phyloP scores from a whole-genome alignment of 257 asterid species.

The Jacaranda mimosifolia region DNA sequence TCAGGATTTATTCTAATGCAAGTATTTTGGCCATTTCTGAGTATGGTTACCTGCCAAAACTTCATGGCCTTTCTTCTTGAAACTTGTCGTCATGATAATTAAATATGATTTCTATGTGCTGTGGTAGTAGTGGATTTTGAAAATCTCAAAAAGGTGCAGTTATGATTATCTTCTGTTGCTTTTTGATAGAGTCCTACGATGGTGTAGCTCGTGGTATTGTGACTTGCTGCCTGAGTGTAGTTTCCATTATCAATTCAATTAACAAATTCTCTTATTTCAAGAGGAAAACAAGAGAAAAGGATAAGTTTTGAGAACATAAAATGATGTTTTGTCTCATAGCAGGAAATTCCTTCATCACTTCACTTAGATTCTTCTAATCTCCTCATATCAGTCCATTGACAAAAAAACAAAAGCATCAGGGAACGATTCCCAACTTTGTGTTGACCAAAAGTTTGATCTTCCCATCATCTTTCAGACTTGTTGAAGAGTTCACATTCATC shows the following conservation, averaged over 20 bases:
- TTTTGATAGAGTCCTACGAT: not conserved
- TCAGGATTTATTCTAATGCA: not conserved
- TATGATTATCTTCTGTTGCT: constrained; percentile 1
- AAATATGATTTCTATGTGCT: not conserved
- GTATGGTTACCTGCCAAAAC: not conserved
- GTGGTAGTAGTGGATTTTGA: not conserved
- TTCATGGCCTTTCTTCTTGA: not conserved
- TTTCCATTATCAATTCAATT: not conserved
- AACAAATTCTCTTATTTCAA: constrained; percentile 1
- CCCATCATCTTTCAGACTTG: not conserved
- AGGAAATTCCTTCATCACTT: constrained; percentile 13
- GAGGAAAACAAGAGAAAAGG: constrained; percentile 1
- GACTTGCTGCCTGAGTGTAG: not conserved
- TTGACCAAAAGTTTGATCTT: constrained; percentile 5
- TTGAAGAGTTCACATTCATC: constrained; percentile 11
- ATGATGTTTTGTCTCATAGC: not conserved
- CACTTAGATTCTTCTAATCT: constrained; percentile 15
- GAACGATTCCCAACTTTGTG: not conserved
- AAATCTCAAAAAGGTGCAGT: constrained; percentile 4
- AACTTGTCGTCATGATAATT: not conserved
- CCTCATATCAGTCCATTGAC: constrained; percentile 13
- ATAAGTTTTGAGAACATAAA: constrained; percentile 7
- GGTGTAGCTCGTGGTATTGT: not conserved
- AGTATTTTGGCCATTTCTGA: not conserved
- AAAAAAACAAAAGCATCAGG: not conserved